Conservation (phyloP, 345 rosid species). For the Lagerstroemia speciosa region DNA sequence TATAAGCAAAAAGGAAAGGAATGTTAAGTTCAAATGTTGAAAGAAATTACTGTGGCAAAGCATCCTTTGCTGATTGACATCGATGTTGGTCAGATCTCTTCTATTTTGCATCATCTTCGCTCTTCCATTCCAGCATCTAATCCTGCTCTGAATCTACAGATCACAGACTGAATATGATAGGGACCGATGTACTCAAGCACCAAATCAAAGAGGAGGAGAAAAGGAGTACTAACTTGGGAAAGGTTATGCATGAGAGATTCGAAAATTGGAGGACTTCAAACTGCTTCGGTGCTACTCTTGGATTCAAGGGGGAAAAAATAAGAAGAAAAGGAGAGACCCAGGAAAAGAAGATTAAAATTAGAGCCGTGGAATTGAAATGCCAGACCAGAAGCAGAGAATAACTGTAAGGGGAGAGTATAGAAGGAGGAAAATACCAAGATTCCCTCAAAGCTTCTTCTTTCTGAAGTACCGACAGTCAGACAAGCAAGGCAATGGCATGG, state of each 20-base stretch:
- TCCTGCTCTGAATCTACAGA: constrained; percentile 38
- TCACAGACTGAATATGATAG: neutral
- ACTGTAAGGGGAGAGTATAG: neutral
- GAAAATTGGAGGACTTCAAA: too few relatives aligned
- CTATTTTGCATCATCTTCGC: constrained; percentile 60
- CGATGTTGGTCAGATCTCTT: constrained; percentile 60
- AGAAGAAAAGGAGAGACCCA: neutral
- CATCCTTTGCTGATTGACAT: constrained; percentile 60
- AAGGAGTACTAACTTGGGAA: too few relatives aligned
- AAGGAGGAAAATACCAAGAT: neutral
- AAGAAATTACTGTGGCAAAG: constrained; percentile 38
- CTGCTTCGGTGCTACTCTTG: too few relatives aligned
- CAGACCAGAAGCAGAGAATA: neutral
- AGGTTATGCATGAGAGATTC: too few relatives aligned
- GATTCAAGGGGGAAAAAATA: too few relatives aligned
- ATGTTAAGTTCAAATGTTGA: too few relatives aligned
- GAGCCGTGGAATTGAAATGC: neutral
- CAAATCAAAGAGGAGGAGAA: too few relatives aligned
- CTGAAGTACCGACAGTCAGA: neutral
- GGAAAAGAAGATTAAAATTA: neutral
- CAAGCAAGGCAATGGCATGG: neutral
- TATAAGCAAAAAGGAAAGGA: neutral
- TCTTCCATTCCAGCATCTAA: constrained; percentile 35
- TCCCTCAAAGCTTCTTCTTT: neutral
- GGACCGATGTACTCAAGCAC: too few relatives aligned